Evolutionary conservation across 1,284 basidiomycete genomes (phyloP).

Genomic region (Hemileia vastatrix): DNA sequence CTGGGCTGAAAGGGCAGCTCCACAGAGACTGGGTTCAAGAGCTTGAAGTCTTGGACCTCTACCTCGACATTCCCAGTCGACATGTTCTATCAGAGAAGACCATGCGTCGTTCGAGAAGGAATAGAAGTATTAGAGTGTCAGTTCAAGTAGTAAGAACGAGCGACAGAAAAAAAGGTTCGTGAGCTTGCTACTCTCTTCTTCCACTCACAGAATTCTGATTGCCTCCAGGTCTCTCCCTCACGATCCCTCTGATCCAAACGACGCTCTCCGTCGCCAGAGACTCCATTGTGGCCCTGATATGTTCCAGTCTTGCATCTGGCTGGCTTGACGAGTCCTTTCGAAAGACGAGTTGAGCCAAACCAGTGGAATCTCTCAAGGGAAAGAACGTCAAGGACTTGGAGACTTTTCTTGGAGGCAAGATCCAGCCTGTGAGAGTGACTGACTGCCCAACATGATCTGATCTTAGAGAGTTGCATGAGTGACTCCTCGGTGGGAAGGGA

Average conservation of each 20-base stretch:
- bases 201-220: conserved; percentile 50
- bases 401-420: conserved; percentile 60
- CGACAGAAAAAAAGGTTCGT: too few relatives aligned
- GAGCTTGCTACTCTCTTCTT: too few relatives aligned
- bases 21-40: conserved; percentile 66
- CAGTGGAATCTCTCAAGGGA: conserved; percentile 65
- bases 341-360: conserved; percentile 66
- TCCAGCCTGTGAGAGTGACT: conserved; percentile 67
- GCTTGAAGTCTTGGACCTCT: conserved; percentile 56
- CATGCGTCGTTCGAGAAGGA: conserved; percentile 32
- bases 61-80: conserved; percentile 68
- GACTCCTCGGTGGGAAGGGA: conserved; percentile 57
- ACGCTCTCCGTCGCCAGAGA: conserved; percentile 55
- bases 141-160: conserved; percentile 4
- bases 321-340: conserved; percentile 39
- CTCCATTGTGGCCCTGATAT: conserved; percentile 45
- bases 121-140: conserved; percentile 23
- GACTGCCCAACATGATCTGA: conserved; percentile 52
- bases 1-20: conserved; percentile 71
- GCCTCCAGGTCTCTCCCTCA: conserved; percentile 56
- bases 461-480: conserved; percentile 57
- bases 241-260: conserved; percentile 62
- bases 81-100: conserved; percentile 27
- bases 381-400: conserved; percentile 63
- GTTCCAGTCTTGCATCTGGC: background rate